Percentiles rank a stretch among this genome's conserved stretches.
Conservation (phyloP, 2,329 filamentous ascomycete genomes). For the Ascomycota sp. region DNA sequence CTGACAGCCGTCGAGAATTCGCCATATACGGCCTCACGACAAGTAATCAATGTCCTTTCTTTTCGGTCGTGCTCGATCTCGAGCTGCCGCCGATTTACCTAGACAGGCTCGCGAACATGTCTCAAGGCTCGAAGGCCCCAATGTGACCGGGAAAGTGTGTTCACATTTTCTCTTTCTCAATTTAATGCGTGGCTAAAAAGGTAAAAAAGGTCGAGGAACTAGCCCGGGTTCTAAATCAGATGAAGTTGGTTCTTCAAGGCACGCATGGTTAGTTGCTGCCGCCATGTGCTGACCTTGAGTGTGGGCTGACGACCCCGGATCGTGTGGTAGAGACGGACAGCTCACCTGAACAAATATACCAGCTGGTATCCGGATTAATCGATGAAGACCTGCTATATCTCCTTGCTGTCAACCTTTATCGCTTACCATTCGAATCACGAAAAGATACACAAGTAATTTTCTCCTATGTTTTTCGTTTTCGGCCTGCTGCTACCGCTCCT, state of each 20-base stretch:
- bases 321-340: constrained; percentile 51
- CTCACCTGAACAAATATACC: constrained; percentile 70
- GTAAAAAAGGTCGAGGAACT: constrained; percentile 60
- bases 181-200: constrained; percentile 3
- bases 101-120: constrained; percentile 36
- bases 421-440: constrained; percentile 82
- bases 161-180: background rate
- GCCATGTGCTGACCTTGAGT: no score
- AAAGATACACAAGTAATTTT: constrained; percentile 94
- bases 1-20: no score
- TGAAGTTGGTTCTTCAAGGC: constrained; percentile 86
- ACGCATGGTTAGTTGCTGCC: no score
- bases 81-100: constrained; percentile 30
- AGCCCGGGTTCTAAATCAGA: constrained; percentile 65
- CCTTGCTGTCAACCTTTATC: constrained; percentile 63
- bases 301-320: background rate
- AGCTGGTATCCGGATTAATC: constrained; percentile 67
- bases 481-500: constrained; percentile 43
- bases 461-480: constrained; percentile 84
- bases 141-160: constrained; percentile 26
- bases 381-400: constrained; percentile 76
- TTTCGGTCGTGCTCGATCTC: constrained; percentile 30
- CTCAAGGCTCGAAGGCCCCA: constrained; percentile 27
- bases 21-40: no score
- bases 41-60: constrained; percentile 39